phyloP scores from a whole-genome alignment of 2,329 filamentous ascomycete genomes.

The Diplodia corticola region DNA sequence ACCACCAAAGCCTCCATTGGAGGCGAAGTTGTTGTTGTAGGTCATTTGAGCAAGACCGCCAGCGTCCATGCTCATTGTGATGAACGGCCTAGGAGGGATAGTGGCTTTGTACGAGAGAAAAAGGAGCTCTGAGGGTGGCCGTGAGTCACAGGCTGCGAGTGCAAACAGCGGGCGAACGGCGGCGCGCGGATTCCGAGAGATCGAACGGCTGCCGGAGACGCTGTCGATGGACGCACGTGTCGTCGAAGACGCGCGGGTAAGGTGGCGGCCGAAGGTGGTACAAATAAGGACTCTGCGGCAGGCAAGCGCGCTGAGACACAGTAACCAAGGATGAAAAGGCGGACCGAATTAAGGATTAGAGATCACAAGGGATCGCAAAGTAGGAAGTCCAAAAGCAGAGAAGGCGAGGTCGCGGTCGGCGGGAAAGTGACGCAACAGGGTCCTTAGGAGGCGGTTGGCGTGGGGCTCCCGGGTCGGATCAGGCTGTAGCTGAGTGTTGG shows the following conservation, averaged over 20 bases:
- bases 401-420: slow-evolving; percentile 5
- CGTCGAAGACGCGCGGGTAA: neutral
- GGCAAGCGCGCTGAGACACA: neutral
- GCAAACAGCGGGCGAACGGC: slow-evolving; percentile 24
- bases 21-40: slow-evolving; percentile 67
- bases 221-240: slow-evolving; percentile 10
- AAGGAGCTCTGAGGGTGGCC: slow-evolving; percentile 35
- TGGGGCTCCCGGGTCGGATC: neutral
- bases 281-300: slow-evolving; percentile 11
- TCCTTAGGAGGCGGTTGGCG: neutral
- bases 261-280: slow-evolving; percentile 3
- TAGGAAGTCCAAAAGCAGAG: slow-evolving; percentile 13
- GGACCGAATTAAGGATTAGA: slow-evolving; percentile 22
- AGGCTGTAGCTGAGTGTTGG: slow-evolving; percentile 1
- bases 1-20: slow-evolving; percentile 68
- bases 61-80: slow-evolving; percentile 72
- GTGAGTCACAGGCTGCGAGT: slow-evolving; percentile 22
- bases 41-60: slow-evolving; percentile 99
- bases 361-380: slow-evolving; percentile 15
- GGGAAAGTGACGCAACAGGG: slow-evolving; percentile 14
- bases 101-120: slow-evolving; percentile 30
- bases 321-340: slow-evolving; percentile 1
- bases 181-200: neutral
- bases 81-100: slow-evolving; percentile 35
- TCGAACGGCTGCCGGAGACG: slow-evolving; percentile 24